phyloP scores from a whole-genome alignment of 2,329 filamentous ascomycete genomes.

The Bipolaris oryzae region DNA sequence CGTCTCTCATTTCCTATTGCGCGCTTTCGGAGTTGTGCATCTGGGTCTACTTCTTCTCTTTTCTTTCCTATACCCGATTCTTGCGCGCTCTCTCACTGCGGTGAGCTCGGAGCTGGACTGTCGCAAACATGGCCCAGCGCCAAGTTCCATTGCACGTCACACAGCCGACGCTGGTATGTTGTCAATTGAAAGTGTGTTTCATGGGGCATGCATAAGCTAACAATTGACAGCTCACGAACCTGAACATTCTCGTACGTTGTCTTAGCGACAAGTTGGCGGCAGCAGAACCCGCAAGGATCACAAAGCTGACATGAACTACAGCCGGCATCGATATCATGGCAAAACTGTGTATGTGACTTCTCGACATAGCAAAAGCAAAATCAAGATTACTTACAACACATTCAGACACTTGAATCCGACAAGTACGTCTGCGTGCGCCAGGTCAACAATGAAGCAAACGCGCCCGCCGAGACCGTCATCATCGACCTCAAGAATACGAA shows the following conservation, averaged over 20 bases:
- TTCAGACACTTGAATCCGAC: slow-evolving; percentile 95
- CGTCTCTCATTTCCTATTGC: slow-evolving; percentile 46
- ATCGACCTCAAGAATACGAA: slow-evolving; percentile 97
- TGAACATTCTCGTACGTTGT: slow-evolving; percentile 56
- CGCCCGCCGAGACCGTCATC: slow-evolving; percentile 93
- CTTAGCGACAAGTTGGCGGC: slow-evolving; percentile 17
- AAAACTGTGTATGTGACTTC: slow-evolving; percentile 73
- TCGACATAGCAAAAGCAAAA: background rate
- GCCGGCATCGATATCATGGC: slow-evolving; percentile 80
- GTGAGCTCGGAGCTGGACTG: slow-evolving; percentile 49
- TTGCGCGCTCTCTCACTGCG: slow-evolving; percentile 40
- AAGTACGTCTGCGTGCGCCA: slow-evolving; percentile 95
- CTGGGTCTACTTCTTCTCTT: slow-evolving; percentile 46
- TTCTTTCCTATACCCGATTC: slow-evolving; percentile 43
- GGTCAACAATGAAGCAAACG: slow-evolving; percentile 77
- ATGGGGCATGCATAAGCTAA: slow-evolving; percentile 33
- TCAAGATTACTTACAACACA: slow-evolving; percentile 26
- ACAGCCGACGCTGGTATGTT: slow-evolving; percentile 78
- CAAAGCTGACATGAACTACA: slow-evolving; percentile 49
- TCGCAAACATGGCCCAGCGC: slow-evolving; percentile 67
- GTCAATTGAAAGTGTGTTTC: slow-evolving; percentile 3
- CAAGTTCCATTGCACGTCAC: slow-evolving; percentile 82
- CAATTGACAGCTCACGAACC: slow-evolving; percentile 51
- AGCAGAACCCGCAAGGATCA: slow-evolving; percentile 22
- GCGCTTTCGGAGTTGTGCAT: slow-evolving; percentile 48